Base-by-base conservation (phyloP, 345 rosid genomes). In the Corchorus capsularis region DNA sequence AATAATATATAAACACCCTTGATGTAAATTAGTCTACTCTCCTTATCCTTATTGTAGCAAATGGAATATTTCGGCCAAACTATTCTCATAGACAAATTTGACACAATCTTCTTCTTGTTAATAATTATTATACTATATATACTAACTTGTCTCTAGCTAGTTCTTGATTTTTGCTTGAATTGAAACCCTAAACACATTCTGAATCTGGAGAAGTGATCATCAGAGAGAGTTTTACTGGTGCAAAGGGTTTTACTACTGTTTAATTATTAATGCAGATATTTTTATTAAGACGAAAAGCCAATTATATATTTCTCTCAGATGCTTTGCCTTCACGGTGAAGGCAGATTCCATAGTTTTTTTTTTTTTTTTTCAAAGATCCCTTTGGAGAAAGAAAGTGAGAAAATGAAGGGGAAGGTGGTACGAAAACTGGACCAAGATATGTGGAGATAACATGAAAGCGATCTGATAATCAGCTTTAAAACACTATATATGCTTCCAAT, bases 301-400 rank as follows among this genome's bases (percentile, higher is more conserved):
- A 2, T 20, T 20, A 15, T 32, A 8, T n/a, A n/a, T n/a, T n/a
- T 50, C 22, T 32, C 10, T 50, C 59, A 16, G 45, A 52, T 56
- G 59, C 71, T 16, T 27, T 77, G 63, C 78, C 81, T 71, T 81
- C 70, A 41, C 0, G 1, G 57, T 4, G 77, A 78, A 75, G 77
- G 81, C 27, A 73, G 49, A 74, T 73, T 64, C 53, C 70, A 20
- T 47, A 46, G 60, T 17, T 13, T 37, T 39, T 39, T 8, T 37
- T 27, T 27, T 27, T 27, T 27, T 27, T 27, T 27, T 27, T 27
- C 1, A 46, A 73, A 16, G 59, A 61, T 2, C 0, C 3, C 35
- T 6, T 20, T 1, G 8, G 55, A 60, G 66, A 46, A 4, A 73
- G 43, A 39, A 6, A 39, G 43, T 3, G 43, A 39, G 1, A 1